These are phyloP conservation scores for Floccularia luteovirens DNA, from an alignment of 768 basidiomycete genomes.

Conservation along the genomic window DNA sequence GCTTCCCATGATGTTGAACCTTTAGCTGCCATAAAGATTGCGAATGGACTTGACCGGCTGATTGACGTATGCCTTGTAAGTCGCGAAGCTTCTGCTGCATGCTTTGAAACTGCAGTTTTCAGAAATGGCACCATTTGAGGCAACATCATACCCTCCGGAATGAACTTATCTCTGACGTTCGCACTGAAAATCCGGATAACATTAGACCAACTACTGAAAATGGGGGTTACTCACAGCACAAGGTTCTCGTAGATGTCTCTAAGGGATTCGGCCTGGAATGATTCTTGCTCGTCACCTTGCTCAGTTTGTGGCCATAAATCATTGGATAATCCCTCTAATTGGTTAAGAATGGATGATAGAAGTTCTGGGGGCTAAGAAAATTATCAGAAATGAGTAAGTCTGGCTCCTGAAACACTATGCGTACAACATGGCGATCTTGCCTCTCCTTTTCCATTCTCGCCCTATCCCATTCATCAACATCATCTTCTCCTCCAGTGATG, in stretches of 20 bases:
- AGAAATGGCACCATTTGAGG: slow-evolving; percentile 41
- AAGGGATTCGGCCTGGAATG: slow-evolving; percentile 3
- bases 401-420: slow-evolving; percentile 19
- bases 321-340: slow-evolving; percentile 42
- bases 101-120: slow-evolving; percentile 49
- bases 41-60: slow-evolving; percentile 56
- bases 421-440: slow-evolving; percentile 58
- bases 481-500: slow-evolving; percentile 14
- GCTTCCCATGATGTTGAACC: slow-evolving; percentile 75
- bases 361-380: slow-evolving; percentile 56
- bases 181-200: neutral
- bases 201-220: neutral
- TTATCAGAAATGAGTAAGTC: slow-evolving; percentile 10
- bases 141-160: slow-evolving; percentile 45
- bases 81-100: slow-evolving; percentile 52
- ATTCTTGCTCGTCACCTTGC: slow-evolving; percentile 3
- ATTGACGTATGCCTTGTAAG: slow-evolving; percentile 53
- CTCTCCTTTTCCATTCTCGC: slow-evolving; percentile 51
- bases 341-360: slow-evolving; percentile 46
- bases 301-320: slow-evolving; percentile 42
- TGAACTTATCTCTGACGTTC: slow-evolving; percentile 27
- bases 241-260: slow-evolving; percentile 38
- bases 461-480: slow-evolving; percentile 59
- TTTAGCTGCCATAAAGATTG: slow-evolving; percentile 61
- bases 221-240: slow-evolving; percentile 48